Evolutionary conservation across 176 grass and related monocot genomes (phyloP).

Genomic region (Dactylis glomerata): DNA sequence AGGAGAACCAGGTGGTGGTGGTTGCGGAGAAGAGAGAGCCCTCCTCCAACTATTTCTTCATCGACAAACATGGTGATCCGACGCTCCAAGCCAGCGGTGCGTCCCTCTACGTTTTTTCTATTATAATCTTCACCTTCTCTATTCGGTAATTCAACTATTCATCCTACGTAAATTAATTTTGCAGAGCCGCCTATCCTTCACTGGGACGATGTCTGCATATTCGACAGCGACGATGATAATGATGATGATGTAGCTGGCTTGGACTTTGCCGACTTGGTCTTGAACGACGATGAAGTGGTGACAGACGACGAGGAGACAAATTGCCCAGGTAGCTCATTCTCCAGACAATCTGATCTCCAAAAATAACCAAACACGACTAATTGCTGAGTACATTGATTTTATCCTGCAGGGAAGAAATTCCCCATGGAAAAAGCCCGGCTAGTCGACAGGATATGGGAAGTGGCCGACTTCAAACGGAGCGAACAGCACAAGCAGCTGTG

Average conservation of each 20-base stretch:
- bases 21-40: not conserved
- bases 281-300: not conserved
- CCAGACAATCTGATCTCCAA: not conserved
- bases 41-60: not conserved
- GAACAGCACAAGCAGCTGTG: not conserved
- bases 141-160: not conserved
- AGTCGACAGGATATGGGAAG: not conserved
- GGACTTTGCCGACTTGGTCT: not conserved
- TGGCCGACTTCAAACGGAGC: not conserved
- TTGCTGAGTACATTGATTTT: not conserved
- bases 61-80: not conserved
- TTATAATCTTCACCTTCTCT: not conserved
- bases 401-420: not conserved
- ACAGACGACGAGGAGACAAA: not conserved
- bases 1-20: not conserved
- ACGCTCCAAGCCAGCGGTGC: not conserved
- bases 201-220: not conserved
- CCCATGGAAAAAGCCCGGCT: not conserved
- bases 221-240: not conserved
- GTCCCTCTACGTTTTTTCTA: not conserved
- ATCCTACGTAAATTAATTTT: not conserved
- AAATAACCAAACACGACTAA: not conserved
- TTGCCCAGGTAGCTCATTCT: not conserved
- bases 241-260: not conserved
- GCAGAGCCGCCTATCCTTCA: not conserved